Evolutionary conservation across 2,329 filamentous ascomycete species (phyloP).

Genomic region (Ceratocystis lukuohia): DNA sequence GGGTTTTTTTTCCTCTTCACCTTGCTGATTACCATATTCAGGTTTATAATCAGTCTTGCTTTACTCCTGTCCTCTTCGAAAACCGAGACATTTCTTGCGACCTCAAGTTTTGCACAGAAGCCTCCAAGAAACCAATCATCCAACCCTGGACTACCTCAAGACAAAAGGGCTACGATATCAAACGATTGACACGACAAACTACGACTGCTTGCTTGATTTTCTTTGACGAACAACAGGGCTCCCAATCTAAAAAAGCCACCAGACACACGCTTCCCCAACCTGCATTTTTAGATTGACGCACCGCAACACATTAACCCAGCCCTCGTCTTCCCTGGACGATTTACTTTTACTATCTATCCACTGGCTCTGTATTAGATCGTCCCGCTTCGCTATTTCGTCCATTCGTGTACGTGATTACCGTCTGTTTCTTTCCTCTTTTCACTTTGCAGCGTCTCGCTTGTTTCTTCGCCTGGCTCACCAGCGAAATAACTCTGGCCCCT

Average conservation of each 20-base stretch:
- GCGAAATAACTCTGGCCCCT: constrained; percentile 7
- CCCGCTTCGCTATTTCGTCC: not conserved
- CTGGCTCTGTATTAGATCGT: not conserved
- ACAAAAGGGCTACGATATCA: constrained; percentile 3
- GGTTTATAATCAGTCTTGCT: not conserved
- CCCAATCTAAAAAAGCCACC: constrained; percentile 4
- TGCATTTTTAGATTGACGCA: constrained; percentile 7
- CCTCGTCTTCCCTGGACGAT: not conserved
- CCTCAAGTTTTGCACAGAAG: not conserved
- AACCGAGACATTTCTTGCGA: constrained; percentile 1
- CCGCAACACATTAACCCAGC: not conserved
- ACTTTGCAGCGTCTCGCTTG: constrained; percentile 6
- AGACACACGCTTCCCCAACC: constrained; percentile 5
- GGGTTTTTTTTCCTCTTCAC: not conserved
- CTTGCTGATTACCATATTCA: constrained; percentile 5
- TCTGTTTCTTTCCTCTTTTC: not conserved
- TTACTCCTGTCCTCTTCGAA: constrained; percentile 6
- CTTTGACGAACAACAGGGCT: constrained; percentile 7
- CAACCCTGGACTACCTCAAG: not conserved
- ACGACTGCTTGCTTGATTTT: constrained; percentile 1
- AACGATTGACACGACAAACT: constrained; percentile 8
- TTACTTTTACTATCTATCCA: not conserved
- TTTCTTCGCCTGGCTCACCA: constrained; percentile 4
- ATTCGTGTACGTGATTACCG: not conserved
- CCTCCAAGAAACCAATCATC: not conserved